These are phyloP conservation scores for Dalbergia oliveri DNA, from an alignment of 306 rosid genomes.

Conservation along the genomic window DNA sequence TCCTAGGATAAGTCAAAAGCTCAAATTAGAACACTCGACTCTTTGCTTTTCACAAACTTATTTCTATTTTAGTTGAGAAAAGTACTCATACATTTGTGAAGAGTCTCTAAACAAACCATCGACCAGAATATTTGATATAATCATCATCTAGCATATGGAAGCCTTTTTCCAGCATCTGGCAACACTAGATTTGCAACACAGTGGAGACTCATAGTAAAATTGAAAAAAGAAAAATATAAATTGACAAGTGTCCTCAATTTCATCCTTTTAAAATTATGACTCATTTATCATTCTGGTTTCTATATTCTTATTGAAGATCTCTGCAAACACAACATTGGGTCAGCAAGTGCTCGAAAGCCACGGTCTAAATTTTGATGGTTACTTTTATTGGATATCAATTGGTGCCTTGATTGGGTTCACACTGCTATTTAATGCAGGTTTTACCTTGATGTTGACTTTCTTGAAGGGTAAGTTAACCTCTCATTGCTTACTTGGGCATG, in stretches of 20 bases:
- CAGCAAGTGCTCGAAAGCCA: conserved; percentile 54
- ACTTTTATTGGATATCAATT: conserved; percentile 64
- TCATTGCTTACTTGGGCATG: conserved; percentile 23
- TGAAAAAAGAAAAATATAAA: not conserved
- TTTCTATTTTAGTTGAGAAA: conserved; percentile 18
- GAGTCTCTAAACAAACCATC: not conserved
- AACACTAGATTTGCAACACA: not conserved
- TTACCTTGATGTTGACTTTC: conserved; percentile 56
- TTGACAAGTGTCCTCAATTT: not conserved
- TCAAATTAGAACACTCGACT: not conserved
- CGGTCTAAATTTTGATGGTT: conserved; percentile 52
- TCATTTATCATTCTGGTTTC: conserved; percentile 18
- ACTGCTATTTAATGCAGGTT: conserved; percentile 57
- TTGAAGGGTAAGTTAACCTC: conserved; percentile 46
- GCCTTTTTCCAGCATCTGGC: conserved; percentile 2
- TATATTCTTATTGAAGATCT: conserved; percentile 44
- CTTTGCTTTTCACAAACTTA: not conserved
- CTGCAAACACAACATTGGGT: conserved; percentile 61
- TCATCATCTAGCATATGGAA: conserved; percentile 14
- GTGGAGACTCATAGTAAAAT: conserved; percentile 20
- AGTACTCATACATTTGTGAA: conserved; percentile 4
- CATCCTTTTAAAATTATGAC: conserved; percentile 24
- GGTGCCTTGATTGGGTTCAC: conserved; percentile 63
- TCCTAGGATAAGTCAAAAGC: conserved; percentile 31
- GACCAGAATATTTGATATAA: not conserved